Base-by-base conservation (phyloP, 78 protist species). In the Dictyostelium purpureum region DNA sequence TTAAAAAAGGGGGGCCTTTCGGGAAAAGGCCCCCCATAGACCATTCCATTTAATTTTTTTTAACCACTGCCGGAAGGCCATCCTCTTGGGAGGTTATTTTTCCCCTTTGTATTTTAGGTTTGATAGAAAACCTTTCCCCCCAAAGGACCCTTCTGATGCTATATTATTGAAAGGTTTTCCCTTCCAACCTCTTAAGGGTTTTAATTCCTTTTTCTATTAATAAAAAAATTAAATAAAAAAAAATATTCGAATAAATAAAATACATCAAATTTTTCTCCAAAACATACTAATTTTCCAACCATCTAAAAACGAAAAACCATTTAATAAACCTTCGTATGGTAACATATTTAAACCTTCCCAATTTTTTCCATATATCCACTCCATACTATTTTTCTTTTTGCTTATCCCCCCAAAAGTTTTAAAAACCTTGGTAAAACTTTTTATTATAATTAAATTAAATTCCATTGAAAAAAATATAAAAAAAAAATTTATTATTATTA, bases 21-120 rank as follows among this genome's bases (percentile, higher is more conserved):
- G 2, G 91, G 91, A 10, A 83, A n/a, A 59, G 70, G 91, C 10
- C 91, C 91, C 70, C 91, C 91, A 83, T 73, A 83, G n/a, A 83
- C 81, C n/a, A n/a, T 45, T 73, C 70, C 91, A 83, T 83, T 33
- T 19, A 14, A 61, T 83, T 56, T 33, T 83, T 83, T 16, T 83
- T 59, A 11, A 83, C 91, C 1, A 73, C 74, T 2, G 91, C 91
- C 7, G 81, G n/a, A 38, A 57, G 70, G 91, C 70, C 91, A 83
- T 11, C 70, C 91, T 83, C 91, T 83, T 14, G 91, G 91, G 91
- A 28, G 12, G 65, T 76, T 35, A 57, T 83, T 5, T 18, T 47
- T 4, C 10, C 18, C 2, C 82, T 83, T 12, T 51, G 40, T 59
- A 83, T 35, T 59, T 52, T 83, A 42, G 73, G 31, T 18, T n/a